A percentile compares a stretch with the other conserved stretches of the same genome.
Conservation (phyloP, 441 rosid genomes). For the Adansonia madagascariensis region DNA sequence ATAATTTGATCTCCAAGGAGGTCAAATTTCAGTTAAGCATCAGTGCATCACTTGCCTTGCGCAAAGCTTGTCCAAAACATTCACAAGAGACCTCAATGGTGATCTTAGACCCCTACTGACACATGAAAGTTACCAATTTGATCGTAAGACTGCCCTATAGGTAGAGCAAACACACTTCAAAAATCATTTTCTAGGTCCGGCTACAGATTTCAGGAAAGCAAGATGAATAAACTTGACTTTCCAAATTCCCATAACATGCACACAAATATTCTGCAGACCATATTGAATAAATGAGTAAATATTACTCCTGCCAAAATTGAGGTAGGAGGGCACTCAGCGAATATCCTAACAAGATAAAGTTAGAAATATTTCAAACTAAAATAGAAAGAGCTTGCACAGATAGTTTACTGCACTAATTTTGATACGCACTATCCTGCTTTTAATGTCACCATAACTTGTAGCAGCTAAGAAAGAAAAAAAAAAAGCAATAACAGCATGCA, state of each 20-base stretch:
- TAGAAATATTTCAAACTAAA: background rate
- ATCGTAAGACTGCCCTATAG: background rate
- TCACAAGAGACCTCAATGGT: background rate
- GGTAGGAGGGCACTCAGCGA: background rate
- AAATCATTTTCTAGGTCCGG: background rate
- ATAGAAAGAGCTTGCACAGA: background rate
- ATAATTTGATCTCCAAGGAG: background rate
- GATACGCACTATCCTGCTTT: background rate
- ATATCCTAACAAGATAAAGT: background rate
- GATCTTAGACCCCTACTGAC: background rate
- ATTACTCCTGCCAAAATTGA: background rate
- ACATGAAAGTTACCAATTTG: background rate
- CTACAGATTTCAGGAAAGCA: background rate
- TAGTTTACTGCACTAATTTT: background rate
- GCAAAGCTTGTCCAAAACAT: background rate
- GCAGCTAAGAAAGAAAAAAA: background rate
- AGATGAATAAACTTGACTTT: background rate
- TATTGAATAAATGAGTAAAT: background rate
- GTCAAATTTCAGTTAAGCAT: slow-evolving; percentile 12
- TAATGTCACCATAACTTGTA: background rate
- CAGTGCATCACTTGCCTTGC: background rate
- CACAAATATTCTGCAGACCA: background rate
- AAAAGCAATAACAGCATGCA: background rate
- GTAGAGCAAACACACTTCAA: background rate
- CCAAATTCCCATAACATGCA: slow-evolving; percentile 5